phyloP scores from a whole-genome alignment of 2,329 filamentous ascomycete genomes.

The Leptographium wingfieldii region DNA sequence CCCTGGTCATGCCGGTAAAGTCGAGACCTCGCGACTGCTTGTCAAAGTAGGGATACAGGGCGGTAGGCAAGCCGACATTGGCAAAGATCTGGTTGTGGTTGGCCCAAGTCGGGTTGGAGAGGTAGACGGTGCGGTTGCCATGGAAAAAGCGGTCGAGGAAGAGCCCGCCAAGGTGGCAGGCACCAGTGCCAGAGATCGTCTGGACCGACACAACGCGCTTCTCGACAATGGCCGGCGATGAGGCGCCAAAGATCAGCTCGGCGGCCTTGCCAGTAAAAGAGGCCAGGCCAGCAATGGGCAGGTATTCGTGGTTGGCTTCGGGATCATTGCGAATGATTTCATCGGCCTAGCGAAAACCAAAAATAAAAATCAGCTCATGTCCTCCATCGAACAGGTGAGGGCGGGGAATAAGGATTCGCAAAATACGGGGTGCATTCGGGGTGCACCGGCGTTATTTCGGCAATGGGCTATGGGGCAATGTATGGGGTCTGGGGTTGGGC shows the following conservation, averaged over 20 bases:
- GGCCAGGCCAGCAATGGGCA: constrained; percentile 80
- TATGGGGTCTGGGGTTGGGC: constrained; percentile 5
- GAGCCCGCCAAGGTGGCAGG: constrained; percentile 81
- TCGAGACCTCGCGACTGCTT: constrained; percentile 81
- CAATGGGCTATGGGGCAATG: not conserved
- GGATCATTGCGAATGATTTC: constrained; percentile 80
- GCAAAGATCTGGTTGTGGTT: constrained; percentile 98
- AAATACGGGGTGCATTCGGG: not conserved
- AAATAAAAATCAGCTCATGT: not conserved
- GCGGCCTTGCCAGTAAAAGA: constrained; percentile 82
- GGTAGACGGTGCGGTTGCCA: constrained; percentile 64
- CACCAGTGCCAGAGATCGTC: constrained; percentile 94
- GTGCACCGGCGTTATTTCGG: constrained; percentile 8
- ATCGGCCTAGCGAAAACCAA: constrained; percentile 54
- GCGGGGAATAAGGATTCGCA: not conserved
- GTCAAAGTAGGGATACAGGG: constrained; percentile 89
- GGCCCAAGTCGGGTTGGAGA: constrained; percentile 93
- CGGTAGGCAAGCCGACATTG: constrained; percentile 70
- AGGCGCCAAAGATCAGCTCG: constrained; percentile 71
- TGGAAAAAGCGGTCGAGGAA: constrained; percentile 90
- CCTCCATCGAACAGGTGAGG: not conserved
- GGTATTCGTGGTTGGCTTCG: constrained; percentile 93
- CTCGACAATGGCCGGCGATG: constrained; percentile 72
- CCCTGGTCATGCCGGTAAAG: constrained; percentile 72
- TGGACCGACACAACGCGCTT: constrained; percentile 74